Evolutionary conservation across 257 asterid genomes (phyloP), one percentile per base, ranked within the genome.

Genomic region (Rhazya stricta): DNA sequence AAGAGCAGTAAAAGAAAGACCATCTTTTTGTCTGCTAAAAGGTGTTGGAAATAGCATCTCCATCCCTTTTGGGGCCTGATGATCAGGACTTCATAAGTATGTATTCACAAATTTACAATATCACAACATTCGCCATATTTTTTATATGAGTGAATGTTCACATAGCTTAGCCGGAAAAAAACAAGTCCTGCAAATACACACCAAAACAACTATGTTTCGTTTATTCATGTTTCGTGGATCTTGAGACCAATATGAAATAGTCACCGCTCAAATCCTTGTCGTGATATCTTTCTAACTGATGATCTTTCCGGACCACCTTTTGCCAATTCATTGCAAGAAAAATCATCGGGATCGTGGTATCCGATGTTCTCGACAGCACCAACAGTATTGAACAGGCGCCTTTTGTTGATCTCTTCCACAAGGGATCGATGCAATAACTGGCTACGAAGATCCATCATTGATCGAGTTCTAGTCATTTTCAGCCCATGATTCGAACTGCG

Each of bases 351-450:
- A 30, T 85, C 81, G 0, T 57, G 83, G 72, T 76, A 91, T 10
- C 95, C 95, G 18, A 91, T 85, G 60, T 88, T 74, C 81, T 90
- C 93, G 1, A 90, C 83, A 1, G 95, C 91, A 1, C 95, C 97
- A 39, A 90, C 90, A 0, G 96, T 92, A 56, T 86, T 90, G 89
- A 87, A 92, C 58, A 84, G 37, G 11, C 89, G 87, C 50, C 87
- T 81, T 74, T 86, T 88, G 75, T 77, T 84, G 42, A 90, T 54
- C 87, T 92, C 97, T 72, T 90, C 92, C 75, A 86, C 84, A 0
- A 91, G 85, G 3, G 81, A 76, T 73, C 70, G 82, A 51, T 91
- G 91, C 84, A 92, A 76, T 83, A 88, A n/a, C 65, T 87, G 93
- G 87, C 95, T 87, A 5, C 92, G 95, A 21, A 87, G 78, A 78